Percentiles rank a stretch among this genome's conserved stretches.
phyloP scores from a whole-genome alignment of 179 eudicot genomes.

The Silene vulgaris region DNA sequence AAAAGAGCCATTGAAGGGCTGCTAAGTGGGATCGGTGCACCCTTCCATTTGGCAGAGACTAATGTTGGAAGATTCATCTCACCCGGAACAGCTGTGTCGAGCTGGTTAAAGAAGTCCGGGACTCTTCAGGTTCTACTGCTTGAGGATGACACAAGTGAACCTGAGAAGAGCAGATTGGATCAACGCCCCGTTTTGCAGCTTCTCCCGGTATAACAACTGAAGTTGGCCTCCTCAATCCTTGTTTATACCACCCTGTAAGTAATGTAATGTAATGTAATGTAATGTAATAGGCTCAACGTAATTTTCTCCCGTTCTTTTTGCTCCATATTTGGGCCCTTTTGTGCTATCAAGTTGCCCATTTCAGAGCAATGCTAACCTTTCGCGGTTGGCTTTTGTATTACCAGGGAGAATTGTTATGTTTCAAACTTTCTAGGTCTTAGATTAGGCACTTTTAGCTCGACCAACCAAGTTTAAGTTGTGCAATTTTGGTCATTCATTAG shows the following conservation, averaged over 20 bases:
- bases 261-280: conserved; percentile 25
- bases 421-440: not conserved
- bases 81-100: conserved; percentile 62
- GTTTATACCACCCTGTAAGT: conserved; percentile 17
- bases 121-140: conserved; percentile 63
- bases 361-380: conserved; percentile 4
- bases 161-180: conserved; percentile 29
- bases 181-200: conserved; percentile 35
- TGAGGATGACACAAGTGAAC: conserved; percentile 52
- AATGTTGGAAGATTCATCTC: conserved; percentile 83
- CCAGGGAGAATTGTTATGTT: conserved; percentile 1
- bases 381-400: not conserved
- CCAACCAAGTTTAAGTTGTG: not conserved
- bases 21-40: conserved; percentile 65
- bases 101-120: conserved; percentile 77
- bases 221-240: conserved; percentile 11
- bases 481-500: not conserved
- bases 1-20: conserved; percentile 80
- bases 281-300: conserved; percentile 16
- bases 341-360: conserved; percentile 18
- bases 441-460: not conserved
- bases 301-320: not conserved
- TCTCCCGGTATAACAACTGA: conserved; percentile 34
- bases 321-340: conserved; percentile 11
- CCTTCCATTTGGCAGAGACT: conserved; percentile 64